Evolutionary conservation across 192 early-diverging fungal species (phyloP).

Genomic region (Obelidium mucronatum): DNA sequence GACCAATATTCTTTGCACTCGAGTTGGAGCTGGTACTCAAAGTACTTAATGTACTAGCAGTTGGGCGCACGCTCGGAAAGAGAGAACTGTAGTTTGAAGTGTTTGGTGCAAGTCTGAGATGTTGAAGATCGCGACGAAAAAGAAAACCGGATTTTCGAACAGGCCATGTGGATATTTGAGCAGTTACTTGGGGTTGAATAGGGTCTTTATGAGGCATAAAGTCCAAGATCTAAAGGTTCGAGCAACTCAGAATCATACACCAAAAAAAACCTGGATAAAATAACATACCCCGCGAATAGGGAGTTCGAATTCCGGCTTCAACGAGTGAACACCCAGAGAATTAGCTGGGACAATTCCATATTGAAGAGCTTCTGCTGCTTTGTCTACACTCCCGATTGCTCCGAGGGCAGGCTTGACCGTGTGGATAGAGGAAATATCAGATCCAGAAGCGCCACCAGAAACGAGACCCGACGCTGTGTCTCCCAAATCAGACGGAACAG

Average conservation of each 20-base stretch:
- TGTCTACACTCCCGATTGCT: background rate
- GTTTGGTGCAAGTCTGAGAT: constrained; percentile 21
- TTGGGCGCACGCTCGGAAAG: constrained; percentile 25
- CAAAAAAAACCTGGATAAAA: background rate
- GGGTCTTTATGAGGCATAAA: constrained; percentile 26
- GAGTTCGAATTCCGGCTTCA: constrained; percentile 35
- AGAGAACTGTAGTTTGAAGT: constrained; percentile 24
- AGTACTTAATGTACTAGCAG: constrained; percentile 5
- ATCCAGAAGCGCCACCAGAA: background rate
- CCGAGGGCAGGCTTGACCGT: background rate
- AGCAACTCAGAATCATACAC: background rate
- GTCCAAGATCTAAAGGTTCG: constrained; percentile 10
- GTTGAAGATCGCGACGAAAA: constrained; percentile 42
- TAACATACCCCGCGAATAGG: constrained; percentile 24
- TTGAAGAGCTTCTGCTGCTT: background rate
- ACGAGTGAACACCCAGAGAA: constrained; percentile 8
- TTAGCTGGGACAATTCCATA: constrained; percentile 28
- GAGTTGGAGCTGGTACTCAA: constrained; percentile 13
- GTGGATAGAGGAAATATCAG: background rate
- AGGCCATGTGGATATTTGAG: constrained; percentile 41
- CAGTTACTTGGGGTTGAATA: background rate
- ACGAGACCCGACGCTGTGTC: background rate
- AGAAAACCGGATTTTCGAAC: constrained; percentile 48
- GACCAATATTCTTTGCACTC: background rate
- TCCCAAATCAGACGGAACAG: background rate